phyloP scores from a whole-genome alignment of 83 land plant species.

The Picea abies region DNA sequence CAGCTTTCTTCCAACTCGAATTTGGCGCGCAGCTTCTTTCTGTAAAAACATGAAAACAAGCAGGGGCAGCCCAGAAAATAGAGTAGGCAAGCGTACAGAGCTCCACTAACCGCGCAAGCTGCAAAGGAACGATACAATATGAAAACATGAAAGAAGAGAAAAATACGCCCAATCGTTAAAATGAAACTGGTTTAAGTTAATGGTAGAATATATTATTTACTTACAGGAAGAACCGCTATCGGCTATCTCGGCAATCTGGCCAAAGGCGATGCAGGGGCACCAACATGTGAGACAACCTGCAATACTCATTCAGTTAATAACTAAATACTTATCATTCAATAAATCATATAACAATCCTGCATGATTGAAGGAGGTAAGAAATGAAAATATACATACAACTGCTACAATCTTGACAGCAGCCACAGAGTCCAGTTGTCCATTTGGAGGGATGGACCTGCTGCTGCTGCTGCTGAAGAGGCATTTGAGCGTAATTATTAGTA shows the following conservation, averaged over 20 bases:
- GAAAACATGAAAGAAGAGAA: no score
- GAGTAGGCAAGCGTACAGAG: constrained; percentile 20
- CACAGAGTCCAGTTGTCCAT: neutral
- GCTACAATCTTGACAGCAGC: neutral
- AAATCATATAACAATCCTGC: neutral
- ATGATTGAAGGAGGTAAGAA: neutral
- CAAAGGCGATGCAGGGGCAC: constrained; percentile 30
- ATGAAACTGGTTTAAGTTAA: neutral
- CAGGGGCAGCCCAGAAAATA: constrained; percentile 22
- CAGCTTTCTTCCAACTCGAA: constrained; percentile 37
- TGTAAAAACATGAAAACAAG: constrained; percentile 46
- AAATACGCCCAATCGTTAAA: neutral
- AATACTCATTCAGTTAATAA: neutral
- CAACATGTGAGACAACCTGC: constrained; percentile 28
- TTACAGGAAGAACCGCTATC: constrained; percentile 12
- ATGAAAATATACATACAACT: neutral
- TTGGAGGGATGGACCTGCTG: neutral
- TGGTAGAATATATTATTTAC: neutral
- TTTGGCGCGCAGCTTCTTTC: constrained; percentile 35
- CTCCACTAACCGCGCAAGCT: constrained; percentile 34
- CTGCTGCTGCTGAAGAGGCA: no score
- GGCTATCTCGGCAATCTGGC: constrained; percentile 21
- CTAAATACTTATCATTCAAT: neutral
- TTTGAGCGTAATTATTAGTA: no score
- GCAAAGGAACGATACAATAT: neutral